Evolutionary conservation across 352 stramenopile species (phyloP).

Genomic region (Globisporangium okanoganense): DNA sequence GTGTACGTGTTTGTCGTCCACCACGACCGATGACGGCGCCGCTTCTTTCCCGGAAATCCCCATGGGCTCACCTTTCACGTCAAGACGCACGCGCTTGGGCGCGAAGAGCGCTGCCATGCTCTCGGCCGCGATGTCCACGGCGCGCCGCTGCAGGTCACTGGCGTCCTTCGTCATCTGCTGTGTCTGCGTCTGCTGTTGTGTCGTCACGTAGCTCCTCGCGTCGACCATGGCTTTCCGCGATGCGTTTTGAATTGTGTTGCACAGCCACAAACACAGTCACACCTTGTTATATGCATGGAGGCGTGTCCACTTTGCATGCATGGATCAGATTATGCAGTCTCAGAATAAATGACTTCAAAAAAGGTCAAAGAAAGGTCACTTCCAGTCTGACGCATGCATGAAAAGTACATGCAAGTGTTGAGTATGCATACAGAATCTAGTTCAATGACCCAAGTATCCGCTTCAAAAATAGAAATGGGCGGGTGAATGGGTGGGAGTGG

Average conservation of each 20-base stretch:
- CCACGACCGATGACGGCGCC: not conserved
- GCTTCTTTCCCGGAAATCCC: not conserved
- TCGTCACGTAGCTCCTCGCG: not conserved
- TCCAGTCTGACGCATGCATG: not conserved
- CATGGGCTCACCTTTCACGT: not conserved
- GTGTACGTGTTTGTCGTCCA: not conserved
- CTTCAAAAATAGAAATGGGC: not conserved
- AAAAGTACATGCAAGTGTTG: not conserved
- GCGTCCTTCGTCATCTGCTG: not conserved
- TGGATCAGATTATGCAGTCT: too few species aligned
- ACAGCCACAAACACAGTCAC: not conserved
- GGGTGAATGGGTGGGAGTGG: not conserved
- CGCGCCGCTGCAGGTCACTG: constrained; percentile 12
- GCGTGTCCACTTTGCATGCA: too few species aligned
- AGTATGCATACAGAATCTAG: not conserved
- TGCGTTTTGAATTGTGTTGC: not conserved
- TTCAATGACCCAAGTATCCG: too few species aligned
- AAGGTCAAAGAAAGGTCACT: not conserved
- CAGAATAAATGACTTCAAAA: too few species aligned
- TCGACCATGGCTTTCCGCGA: constrained; percentile 4
- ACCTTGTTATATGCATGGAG: not conserved
- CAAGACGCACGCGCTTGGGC: not conserved
- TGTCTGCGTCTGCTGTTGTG: not conserved
- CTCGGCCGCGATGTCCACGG: constrained; percentile 9
- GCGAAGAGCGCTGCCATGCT: constrained; percentile 13